These are phyloP conservation scores for Angophora floribunda DNA, from an alignment of 345 rosid species.

Conservation along the genomic window DNA sequence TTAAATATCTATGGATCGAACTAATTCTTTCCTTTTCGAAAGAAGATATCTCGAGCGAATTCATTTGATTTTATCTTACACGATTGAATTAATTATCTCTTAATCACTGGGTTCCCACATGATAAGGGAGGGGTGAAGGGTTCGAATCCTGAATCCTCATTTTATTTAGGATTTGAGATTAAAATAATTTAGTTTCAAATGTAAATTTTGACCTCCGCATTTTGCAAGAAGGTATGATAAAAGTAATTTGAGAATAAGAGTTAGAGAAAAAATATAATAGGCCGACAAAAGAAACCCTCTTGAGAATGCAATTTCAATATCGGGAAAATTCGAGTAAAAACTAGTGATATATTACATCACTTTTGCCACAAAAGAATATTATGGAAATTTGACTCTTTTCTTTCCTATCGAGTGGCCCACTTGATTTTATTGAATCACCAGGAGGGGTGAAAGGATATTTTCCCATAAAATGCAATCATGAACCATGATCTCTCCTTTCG, in stretches of 20 bases:
- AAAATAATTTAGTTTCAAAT: no score
- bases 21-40: rapidly evolving
- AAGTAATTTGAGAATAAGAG: no score
- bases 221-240: no score
- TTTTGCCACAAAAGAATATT: background rate
- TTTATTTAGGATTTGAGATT: no score
- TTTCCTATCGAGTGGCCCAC: background rate
- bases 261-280: no score
- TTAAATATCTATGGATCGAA: background rate
- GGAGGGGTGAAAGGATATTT: background rate
- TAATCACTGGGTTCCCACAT: no score
- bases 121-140: no score
- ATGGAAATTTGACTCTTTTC: background rate
- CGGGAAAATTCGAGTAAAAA: background rate
- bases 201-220: no score
- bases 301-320: background rate
- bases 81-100: background rate
- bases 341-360: rapidly evolving
- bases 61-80: background rate
- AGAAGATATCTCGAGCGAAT: background rate
- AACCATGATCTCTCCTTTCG: background rate
- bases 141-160: no score
- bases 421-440: background rate
- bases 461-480: background rate
- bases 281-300: background rate